Base-by-base conservation (phyloP, 768 basidiomycete species). In the Boletus eberwhitei region DNA sequence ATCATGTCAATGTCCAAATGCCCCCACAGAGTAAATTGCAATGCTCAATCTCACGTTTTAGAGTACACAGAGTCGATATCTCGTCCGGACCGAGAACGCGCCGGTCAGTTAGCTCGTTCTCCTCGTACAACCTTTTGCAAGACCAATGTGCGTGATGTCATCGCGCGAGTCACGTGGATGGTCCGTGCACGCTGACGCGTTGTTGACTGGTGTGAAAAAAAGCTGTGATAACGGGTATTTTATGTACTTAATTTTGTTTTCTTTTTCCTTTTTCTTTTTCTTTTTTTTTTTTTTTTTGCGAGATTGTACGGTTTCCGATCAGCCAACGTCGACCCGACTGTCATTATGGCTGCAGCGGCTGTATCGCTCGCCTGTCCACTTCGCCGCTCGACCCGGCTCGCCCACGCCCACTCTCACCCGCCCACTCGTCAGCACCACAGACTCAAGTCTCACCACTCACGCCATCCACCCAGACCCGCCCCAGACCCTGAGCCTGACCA, bases 331-430 rank as follows among this genome's bases (percentile, higher is more conserved):
- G 51, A 50, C 44, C 53, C 50, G 61, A 58, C 61, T 50, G 49
- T 59, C 53, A 50, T 58, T 59, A 68, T 68, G 67, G 62, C 64
- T 66, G 62, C 64, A 59, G 67, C 67, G 56, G 64, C 64, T 53
- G 40, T 68, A 52, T 64, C 63, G 35, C 59, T 68, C 48, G 53
- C 66, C 53, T 67, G 66, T 68, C 64, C 66, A 42, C 66, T 64
- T 50, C 66, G 66, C 48, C 66, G 66, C 19, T 67, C 66, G 2
- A 54, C 64, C n/a, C 60, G 66, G 43, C 64, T 67, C 42, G 62
- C 66, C 19, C 64, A 64, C 53, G 59, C 63, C 21, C 61, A 53
- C 44, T 13, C 58, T 9, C 39, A 35, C 47, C 36, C 53, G 2
- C 39, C 58, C 11, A 52, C 14, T n/a, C 51, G 44, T 4, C 46